Base-by-base conservation (phyloP, 306 rosid genomes). In the Malus sylvestris region DNA sequence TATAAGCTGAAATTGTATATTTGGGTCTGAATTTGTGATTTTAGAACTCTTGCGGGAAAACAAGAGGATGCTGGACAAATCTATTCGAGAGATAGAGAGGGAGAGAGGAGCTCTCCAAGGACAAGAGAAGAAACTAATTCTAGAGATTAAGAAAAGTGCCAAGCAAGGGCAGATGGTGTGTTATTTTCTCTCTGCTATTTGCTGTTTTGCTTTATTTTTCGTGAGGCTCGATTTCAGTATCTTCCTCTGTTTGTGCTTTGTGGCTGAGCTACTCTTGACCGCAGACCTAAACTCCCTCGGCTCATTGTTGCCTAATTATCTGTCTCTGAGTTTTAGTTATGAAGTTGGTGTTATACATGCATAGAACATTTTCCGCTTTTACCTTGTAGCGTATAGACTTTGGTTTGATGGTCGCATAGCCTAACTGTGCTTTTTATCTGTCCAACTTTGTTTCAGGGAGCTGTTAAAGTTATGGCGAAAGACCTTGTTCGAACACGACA, bases 101-200 rank as follows among this genome's bases (percentile, higher is more conserved):
- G 99, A 95, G 86, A 87, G 97, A 80, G 96, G 89, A 81, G 85
- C 89, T 23, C 90, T 95, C 76, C 99, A 95, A 78, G 5, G 90
- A 35, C 99, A 90, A 46, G 99, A 95, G 90, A 95, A 95, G 92
- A 95, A 95, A 78, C 83, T 95, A 73, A 95, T 95, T 81, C 23
- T 52, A 33, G 99, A 95, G 90, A 95, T 95, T 77, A 95, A 95
- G 92, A 95, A 95, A 87, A 92, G 96, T 77, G 99, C 99, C 57
- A 95, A 95, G 78, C 99, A 95, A 86, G 99, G 99, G 69, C 99
- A 95, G 85, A 95, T 95, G 99, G 99, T 95, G 74, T 32, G 87
- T 52, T 40, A 3, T 59, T 46, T 72, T 79, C 62, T 76, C 42
- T 14, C 60, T 49, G 59, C 23, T 58, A 51, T 14, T 38, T 42